phyloP scores from a whole-genome alignment of 768 basidiomycete species.

The Butyriboletus loyo region DNA sequence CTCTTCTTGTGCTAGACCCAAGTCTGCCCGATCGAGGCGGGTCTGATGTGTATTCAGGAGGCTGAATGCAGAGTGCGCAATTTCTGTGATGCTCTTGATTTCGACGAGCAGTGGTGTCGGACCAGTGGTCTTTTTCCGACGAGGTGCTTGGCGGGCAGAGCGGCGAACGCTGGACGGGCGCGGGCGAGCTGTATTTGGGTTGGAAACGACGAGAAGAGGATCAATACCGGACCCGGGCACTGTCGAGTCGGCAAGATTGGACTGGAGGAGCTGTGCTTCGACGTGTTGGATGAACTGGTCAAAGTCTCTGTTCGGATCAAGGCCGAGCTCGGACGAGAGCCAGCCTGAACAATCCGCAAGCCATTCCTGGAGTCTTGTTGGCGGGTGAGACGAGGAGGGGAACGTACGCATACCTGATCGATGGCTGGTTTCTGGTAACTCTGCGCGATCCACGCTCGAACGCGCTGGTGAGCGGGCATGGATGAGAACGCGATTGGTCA shows the following conservation, averaged over 20 bases:
- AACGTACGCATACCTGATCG: constrained; percentile 47
- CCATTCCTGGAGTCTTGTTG: constrained; percentile 56
- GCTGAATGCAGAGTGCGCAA: constrained; percentile 79
- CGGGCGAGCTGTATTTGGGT: constrained; percentile 4
- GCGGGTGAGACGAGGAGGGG: neutral
- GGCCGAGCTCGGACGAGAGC: constrained; percentile 47
- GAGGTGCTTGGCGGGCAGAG: constrained; percentile 1
- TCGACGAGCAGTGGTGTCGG: constrained; percentile 65
- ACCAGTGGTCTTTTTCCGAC: constrained; percentile 28
- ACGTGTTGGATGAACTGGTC: constrained; percentile 53
- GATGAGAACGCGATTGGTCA: neutral
- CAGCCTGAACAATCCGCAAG: constrained; percentile 68
- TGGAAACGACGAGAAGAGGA: constrained; percentile 16
- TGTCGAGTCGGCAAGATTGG: constrained; percentile 72
- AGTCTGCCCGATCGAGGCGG: constrained; percentile 56
- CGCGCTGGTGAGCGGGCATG: constrained; percentile 27
- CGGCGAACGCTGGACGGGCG: constrained; percentile 4
- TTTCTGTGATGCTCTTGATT: constrained; percentile 74
- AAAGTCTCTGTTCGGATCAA: constrained; percentile 48
- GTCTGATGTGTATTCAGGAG: constrained; percentile 68
- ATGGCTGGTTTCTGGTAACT: constrained; percentile 60
- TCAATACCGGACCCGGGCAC: constrained; percentile 62
- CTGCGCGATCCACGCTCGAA: constrained; percentile 52
- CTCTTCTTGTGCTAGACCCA: constrained; percentile 36
- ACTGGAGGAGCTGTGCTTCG: constrained; percentile 66